Base-by-base conservation (phyloP, 2,329 filamentous ascomycete species). In the Ophiostoma angusticollis region DNA sequence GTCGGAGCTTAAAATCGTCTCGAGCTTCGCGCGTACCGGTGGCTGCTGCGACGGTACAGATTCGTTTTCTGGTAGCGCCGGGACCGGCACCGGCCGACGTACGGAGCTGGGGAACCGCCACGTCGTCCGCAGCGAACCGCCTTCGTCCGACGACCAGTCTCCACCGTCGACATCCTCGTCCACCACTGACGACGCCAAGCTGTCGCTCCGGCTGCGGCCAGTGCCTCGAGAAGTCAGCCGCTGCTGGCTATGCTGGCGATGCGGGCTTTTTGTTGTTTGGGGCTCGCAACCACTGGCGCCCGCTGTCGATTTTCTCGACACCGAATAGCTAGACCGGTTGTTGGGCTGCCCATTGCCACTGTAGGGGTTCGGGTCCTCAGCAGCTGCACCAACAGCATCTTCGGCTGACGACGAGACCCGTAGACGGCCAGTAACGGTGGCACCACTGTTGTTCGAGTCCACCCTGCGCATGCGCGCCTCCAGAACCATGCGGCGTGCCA, bases 1-100 rank as follows among this genome's bases (percentile, higher is more conserved):
- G 28, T 62, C 57, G 14, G 59, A 61, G 53, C 65, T 67, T 35
- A 56, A 43, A 14, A 69, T 69, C 9, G 66, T 69, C 41, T 64
- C 59, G 25, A 70, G 54, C 48, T 60, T 64, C 5, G 65, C 63
- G 32, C 62, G 56, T 9, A 28, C 23, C 19, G 22, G 22, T 11
- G 37, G 19, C n/a, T 19, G 31, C n/a, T 24, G 9, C n/a, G 28
- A 9, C 5, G 38, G 24, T 23, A 39, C 14, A 34, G 9, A 18
- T 22, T 30, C 25, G 25, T 12, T 22, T 6, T 27, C 27, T 9
- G 28, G 16, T 44, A 60, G 59, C 0, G 58, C 60, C 25, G 55
- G 60, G 42, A 59, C 50, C 12, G 38, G 31, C 4, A 40, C 27
- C 4, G 32, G 24, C 21, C 31, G 31, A 0, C 31, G 27, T 2